A percentile compares a stretch with the other conserved stretches of the same genome.
Conservation (phyloP, 352 stramenopile species). For the Phytophthora brassicae region DNA sequence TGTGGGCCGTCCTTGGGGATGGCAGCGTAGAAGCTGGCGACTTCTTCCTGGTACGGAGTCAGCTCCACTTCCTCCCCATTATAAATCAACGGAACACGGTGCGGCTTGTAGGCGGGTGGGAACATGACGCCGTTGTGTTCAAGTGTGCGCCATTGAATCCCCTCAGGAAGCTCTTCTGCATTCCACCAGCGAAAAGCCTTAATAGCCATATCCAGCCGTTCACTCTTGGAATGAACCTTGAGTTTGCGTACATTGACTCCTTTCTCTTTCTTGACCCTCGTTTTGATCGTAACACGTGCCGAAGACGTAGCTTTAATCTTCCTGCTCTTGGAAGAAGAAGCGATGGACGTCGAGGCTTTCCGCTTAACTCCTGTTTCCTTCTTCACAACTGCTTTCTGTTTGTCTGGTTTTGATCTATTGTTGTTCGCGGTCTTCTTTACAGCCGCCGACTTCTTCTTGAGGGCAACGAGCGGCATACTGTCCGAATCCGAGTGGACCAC, state of each 20-base stretch:
- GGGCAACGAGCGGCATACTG: slow-evolving; percentile 72
- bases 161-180: slow-evolving; percentile 90
- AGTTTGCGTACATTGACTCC: slow-evolving; percentile 74
- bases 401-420: slow-evolving; percentile 15
- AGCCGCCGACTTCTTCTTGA: slow-evolving; percentile 70
- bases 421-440: slow-evolving; percentile 41
- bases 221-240: slow-evolving; percentile 93
- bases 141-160: slow-evolving; percentile 98
- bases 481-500: slow-evolving; percentile 62
- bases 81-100: slow-evolving; percentile 96
- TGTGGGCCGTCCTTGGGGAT: slow-evolving; percentile 98
- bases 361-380: slow-evolving; percentile 64
- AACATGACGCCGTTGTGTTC: slow-evolving; percentile 99
- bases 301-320: slow-evolving; percentile 39
- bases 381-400: slow-evolving; percentile 43
- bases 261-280: slow-evolving; percentile 55
- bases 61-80: slow-evolving; percentile 93
- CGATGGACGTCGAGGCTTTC: slow-evolving; percentile 36
- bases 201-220: slow-evolving; percentile 96
- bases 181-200: slow-evolving; percentile 99
- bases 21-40: slow-evolving; percentile 94
- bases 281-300: slow-evolving; percentile 38
- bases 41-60: slow-evolving; percentile 93
- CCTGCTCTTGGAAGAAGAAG: slow-evolving; percentile 38
- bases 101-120: slow-evolving; percentile 93